Evolutionary conservation across 1,284 basidiomycete species (phyloP).

Genomic region (Erythrobasidium hasegawianum): DNA sequence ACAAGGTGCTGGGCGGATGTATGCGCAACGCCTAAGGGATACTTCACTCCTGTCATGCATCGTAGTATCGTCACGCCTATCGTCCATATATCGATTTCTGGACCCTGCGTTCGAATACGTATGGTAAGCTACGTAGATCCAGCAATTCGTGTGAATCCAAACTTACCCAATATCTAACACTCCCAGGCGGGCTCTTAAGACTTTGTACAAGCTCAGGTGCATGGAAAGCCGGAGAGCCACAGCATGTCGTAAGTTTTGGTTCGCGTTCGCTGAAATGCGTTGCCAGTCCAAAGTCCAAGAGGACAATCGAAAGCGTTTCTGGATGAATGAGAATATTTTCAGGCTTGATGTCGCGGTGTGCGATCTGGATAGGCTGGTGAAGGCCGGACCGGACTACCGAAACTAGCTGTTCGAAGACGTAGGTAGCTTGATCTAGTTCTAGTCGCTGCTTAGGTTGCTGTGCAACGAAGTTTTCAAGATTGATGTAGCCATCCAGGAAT

Average conservation of each 20-base stretch:
- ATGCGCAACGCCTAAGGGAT: constrained; percentile 56
- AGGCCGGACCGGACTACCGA: constrained; percentile 55
- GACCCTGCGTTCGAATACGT: constrained; percentile 52
- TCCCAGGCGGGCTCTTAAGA: constrained; percentile 53
- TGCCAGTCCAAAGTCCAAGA: constrained; percentile 58
- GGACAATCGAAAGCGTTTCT: constrained; percentile 49
- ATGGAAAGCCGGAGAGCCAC: constrained; percentile 51
- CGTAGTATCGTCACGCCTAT: constrained; percentile 56
- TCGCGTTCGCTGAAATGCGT: constrained; percentile 57
- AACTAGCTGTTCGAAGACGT: constrained; percentile 56
- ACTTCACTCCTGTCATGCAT: constrained; percentile 54
- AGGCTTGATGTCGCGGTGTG: constrained; percentile 58
- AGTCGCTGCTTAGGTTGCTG: constrained; percentile 43
- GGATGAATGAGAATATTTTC: constrained; percentile 53
- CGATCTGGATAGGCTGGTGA: constrained; percentile 55
- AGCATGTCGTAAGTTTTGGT: constrained; percentile 58
- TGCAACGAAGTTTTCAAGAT: constrained; percentile 46
- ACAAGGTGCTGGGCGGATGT: constrained; percentile 52
- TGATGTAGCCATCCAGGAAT: constrained; percentile 53
- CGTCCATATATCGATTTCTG: constrained; percentile 59
- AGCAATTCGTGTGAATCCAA: too few species aligned
- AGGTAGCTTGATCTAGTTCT: constrained; percentile 45
- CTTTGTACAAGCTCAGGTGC: constrained; percentile 57
- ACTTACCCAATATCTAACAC: constrained; percentile 53
- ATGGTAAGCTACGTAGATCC: not conserved